Evolutionary conservation across 2,329 filamentous ascomycete species (phyloP).

Genomic region (Sclerotinia minor): DNA sequence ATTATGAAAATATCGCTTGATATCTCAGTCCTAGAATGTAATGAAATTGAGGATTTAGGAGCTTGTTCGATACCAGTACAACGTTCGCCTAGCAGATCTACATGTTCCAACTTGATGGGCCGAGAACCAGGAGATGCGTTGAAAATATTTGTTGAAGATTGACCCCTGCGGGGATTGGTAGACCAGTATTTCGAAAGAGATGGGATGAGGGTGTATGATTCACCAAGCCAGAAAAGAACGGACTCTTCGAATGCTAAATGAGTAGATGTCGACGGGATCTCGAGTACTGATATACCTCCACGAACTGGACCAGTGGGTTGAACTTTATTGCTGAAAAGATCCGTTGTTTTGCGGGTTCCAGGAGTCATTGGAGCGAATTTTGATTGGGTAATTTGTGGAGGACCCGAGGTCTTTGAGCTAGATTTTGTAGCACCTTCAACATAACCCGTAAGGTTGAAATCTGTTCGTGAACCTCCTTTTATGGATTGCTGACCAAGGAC

Average conservation of each 20-base stretch:
- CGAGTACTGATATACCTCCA: conserved; percentile 40
- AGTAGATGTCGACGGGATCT: conserved; percentile 34
- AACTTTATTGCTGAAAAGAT: conserved; percentile 35
- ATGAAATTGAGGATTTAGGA: conserved; percentile 24
- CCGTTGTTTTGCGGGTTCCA: conserved; percentile 50
- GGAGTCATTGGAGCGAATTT: conserved; percentile 67
- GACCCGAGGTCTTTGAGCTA: conserved; percentile 26
- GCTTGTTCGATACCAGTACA: conserved; percentile 40
- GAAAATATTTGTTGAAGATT: conserved; percentile 35
- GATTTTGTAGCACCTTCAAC: conserved; percentile 54
- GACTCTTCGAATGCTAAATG: conserved; percentile 39
- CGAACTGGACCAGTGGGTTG: conserved; percentile 25
- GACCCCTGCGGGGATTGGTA: conserved; percentile 33
- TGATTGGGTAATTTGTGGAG: conserved; percentile 41
- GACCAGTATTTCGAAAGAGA: conserved; percentile 41
- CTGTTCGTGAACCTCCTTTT: conserved; percentile 57
- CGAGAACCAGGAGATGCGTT: conserved; percentile 32
- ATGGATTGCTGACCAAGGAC: conserved; percentile 45
- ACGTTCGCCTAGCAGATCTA: conserved; percentile 41
- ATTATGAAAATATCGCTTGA: conserved; percentile 38
- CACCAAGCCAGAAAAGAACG: conserved; percentile 41
- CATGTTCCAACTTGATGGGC: conserved; percentile 37
- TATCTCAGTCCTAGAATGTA: conserved; percentile 23
- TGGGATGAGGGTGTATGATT: conserved; percentile 40
- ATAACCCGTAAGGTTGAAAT: conserved; percentile 59